These are phyloP conservation scores for Syzygium malaccense DNA, from an alignment of 441 rosid genomes.

Conservation along the genomic window DNA sequence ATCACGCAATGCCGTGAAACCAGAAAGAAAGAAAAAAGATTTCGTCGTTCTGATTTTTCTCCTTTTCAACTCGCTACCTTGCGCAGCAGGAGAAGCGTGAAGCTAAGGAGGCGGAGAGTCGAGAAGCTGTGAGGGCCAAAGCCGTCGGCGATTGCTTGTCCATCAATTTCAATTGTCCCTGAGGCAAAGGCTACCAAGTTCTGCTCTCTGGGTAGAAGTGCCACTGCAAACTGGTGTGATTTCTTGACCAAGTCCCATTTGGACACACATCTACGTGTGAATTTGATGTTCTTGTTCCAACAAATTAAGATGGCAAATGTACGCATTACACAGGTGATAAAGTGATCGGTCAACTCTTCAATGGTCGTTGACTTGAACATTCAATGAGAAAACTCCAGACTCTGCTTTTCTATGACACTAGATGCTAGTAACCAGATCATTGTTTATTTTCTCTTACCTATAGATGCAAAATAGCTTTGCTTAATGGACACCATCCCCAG, in stretches of 20 bases:
- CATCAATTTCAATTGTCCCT: fast-evolving
- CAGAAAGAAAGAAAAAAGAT: not conserved
- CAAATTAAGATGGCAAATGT: not conserved
- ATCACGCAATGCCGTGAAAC: not conserved
- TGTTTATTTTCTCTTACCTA: not conserved
- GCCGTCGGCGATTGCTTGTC: not conserved
- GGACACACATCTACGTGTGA: not conserved
- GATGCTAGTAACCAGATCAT: not conserved
- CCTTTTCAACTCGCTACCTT: not conserved
- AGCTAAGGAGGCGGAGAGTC: not conserved
- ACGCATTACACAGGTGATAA: not conserved
- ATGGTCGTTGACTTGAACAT: not conserved
- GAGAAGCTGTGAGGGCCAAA: not conserved
- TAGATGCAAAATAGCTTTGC: not conserved
- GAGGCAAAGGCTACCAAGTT: not conserved
- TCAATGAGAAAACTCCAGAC: not conserved
- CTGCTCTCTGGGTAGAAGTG: not conserved
- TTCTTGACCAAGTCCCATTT: not conserved
- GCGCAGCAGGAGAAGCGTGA: not conserved
- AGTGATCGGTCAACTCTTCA: not conserved
- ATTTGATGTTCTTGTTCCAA: not conserved
- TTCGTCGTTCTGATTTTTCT: not conserved
- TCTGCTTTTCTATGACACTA: not conserved
- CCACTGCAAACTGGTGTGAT: not conserved
- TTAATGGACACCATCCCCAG: not conserved